Percentiles rank a stretch among this genome's conserved stretches.
These are phyloP conservation scores for Phytophthora colocasiae DNA, from an alignment of 352 stramenopile genomes.

Conservation along the genomic window DNA sequence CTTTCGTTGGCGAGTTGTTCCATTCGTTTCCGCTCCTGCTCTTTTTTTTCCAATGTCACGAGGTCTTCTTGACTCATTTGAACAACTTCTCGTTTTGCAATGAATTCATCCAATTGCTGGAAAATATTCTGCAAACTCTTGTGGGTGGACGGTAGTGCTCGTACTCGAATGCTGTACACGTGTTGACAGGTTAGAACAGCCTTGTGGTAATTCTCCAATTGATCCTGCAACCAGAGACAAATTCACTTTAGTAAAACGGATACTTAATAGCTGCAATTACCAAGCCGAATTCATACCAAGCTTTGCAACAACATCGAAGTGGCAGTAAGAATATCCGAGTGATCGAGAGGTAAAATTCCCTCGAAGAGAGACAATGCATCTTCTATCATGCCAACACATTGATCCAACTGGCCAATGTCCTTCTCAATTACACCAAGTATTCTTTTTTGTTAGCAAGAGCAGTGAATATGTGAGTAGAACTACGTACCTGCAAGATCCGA, in stretches of 20 bases:
- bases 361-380: slow-evolving; percentile 46
- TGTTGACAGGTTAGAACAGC: slow-evolving; percentile 37
- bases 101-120: slow-evolving; percentile 43
- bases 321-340: slow-evolving; percentile 51
- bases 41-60: slow-evolving; percentile 30
- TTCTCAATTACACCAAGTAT: slow-evolving; percentile 13
- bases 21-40: slow-evolving; percentile 25
- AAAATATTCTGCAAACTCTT: slow-evolving; percentile 27
- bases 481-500: slow-evolving; percentile 37
- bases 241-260: background rate
- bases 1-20: slow-evolving; percentile 33
- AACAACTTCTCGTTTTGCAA: slow-evolving; percentile 45
- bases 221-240: slow-evolving; percentile 11
- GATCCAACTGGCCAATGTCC: slow-evolving; percentile 37
- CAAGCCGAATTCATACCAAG: slow-evolving; percentile 40
- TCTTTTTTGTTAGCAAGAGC: background rate
- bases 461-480: background rate
- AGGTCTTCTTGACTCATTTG: slow-evolving; percentile 44
- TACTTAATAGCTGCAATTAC: background rate
- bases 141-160: slow-evolving; percentile 14
- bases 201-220: slow-evolving; percentile 27
- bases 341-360: slow-evolving; percentile 40
- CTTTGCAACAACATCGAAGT: slow-evolving; percentile 49
- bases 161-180: slow-evolving; percentile 18
- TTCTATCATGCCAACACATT: slow-evolving; percentile 34